Base-by-base conservation (phyloP, 495 filamentous ascomycete species). In the Neurospora hispaniola region DNA sequence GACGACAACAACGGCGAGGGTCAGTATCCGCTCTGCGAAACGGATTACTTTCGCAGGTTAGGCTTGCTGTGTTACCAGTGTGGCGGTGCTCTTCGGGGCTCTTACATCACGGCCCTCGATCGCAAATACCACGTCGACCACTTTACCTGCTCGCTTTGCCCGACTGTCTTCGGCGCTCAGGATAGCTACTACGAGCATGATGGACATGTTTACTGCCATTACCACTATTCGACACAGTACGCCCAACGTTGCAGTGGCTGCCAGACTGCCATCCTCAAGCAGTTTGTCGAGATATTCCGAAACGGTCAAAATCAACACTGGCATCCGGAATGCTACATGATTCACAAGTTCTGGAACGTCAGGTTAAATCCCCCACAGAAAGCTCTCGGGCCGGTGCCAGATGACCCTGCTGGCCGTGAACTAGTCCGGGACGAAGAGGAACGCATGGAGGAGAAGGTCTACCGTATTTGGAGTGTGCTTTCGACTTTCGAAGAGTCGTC, bases 321-420 rank as follows among this genome's bases (percentile, higher is more conserved):
- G 96, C 96, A 99, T 79, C 96, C 96, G 4, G 96, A 99, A 80
- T 99, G 96, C 81, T 99, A 99, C 80, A 99, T 98, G 96, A 99
- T 99, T 59, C 96, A 99, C 82, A 99, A 99, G 79, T 99, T 98
- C 83, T 99, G 96, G 96, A 99, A 97, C 79, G 96, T 99, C 46
- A 90, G 95, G 35, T 86, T 99, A 16, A 84, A 83, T 14, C 81
- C 84, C 6, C 82, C 83, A 31, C 81, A 82, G 40, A 81, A 86
- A 66, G 76, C 79, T 12, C 78, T 83, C 40, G 78, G 84, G 41
- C 85, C 90, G 59, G 84, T 84, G 31, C 87, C 91, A 75, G 92
- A 91, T 11, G 92, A 90, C 42, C 89, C 91, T 41, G 89, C 91
- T 72, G 88, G 92, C 71, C 90, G 96, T 20, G 90, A 91, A 48